Evolutionary conservation across 2,329 filamentous ascomycete species (phyloP).

Genomic region (Fusarium ambrosium): DNA sequence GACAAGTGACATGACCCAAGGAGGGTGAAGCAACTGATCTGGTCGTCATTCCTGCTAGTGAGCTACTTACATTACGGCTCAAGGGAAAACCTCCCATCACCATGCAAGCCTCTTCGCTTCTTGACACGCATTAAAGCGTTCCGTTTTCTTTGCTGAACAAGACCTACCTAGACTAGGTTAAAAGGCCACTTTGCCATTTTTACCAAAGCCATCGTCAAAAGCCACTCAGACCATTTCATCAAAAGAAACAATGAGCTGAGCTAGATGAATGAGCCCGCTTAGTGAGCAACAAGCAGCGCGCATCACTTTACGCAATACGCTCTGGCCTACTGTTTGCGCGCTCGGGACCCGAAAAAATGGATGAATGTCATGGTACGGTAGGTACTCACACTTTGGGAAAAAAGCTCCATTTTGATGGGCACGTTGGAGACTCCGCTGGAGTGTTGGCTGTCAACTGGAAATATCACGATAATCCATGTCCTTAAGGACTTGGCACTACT

Average conservation of each 20-base stretch:
- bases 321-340: constrained; percentile 14
- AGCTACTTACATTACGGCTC: background rate
- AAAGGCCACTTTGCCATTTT: background rate
- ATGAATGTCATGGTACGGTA: background rate
- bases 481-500: background rate
- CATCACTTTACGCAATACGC: background rate
- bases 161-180: background rate
- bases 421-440: background rate
- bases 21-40: background rate
- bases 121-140: background rate
- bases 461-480: background rate
- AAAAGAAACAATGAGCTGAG: background rate
- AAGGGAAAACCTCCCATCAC: constrained; percentile 2
- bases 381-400: background rate
- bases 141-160: background rate
- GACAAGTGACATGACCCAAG: constrained; percentile 7
- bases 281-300: constrained; percentile 13
- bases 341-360: constrained; percentile 22
- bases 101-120: constrained; percentile 1
- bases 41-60: constrained; percentile 23
- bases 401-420: background rate
- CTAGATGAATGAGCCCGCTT: background rate
- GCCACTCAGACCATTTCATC: constrained; percentile 10
- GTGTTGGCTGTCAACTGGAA: background rate
- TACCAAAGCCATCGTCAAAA: background rate